Percentiles rank a stretch among this genome's conserved stretches.
Evolutionary conservation across 2,329 filamentous ascomycete species (phyloP).

Genomic region (Xylaria sp.): DNA sequence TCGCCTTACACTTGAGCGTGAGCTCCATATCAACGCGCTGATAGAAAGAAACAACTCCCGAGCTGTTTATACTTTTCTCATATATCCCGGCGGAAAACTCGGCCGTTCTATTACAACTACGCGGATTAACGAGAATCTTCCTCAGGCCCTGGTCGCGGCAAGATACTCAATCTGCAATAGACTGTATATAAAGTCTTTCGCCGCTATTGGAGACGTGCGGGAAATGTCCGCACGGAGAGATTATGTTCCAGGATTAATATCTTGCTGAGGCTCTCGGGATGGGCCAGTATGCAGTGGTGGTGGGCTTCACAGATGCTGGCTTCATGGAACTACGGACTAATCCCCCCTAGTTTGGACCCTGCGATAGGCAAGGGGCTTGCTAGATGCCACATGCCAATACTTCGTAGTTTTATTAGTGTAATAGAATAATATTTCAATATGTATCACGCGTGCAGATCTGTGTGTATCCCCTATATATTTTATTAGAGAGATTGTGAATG

Average conservation of each 20-base stretch:
- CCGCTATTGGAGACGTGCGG: constrained; percentile 17
- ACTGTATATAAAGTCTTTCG: constrained; percentile 19
- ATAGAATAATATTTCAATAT: not conserved
- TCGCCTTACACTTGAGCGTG: not conserved
- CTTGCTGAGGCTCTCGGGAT: constrained; percentile 1
- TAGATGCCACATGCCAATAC: not conserved
- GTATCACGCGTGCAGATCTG: not conserved
- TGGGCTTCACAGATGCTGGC: not conserved
- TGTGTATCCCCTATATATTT: not conserved
- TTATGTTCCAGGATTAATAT: constrained; percentile 10
- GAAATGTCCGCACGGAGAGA: constrained; percentile 15
- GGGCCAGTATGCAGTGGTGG: not conserved
- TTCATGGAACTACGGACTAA: not conserved
- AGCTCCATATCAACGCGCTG: not conserved
- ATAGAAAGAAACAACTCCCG: constrained; percentile 17
- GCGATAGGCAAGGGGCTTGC: not conserved
- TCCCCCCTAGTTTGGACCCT: not conserved
- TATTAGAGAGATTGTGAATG: not conserved
- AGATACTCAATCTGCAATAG: not conserved
- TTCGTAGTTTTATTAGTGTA: not conserved
- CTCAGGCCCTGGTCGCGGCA: not conserved
- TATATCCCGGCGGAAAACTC: constrained; percentile 23
- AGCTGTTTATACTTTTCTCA: not conserved
- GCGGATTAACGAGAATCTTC: not conserved
- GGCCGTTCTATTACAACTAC: constrained; percentile 13